A percentile compares a stretch with the other conserved stretches of the same genome.
phyloP scores from a whole-genome alignment of 176 grass and related monocot genomes.

The Pharus latifolius region DNA sequence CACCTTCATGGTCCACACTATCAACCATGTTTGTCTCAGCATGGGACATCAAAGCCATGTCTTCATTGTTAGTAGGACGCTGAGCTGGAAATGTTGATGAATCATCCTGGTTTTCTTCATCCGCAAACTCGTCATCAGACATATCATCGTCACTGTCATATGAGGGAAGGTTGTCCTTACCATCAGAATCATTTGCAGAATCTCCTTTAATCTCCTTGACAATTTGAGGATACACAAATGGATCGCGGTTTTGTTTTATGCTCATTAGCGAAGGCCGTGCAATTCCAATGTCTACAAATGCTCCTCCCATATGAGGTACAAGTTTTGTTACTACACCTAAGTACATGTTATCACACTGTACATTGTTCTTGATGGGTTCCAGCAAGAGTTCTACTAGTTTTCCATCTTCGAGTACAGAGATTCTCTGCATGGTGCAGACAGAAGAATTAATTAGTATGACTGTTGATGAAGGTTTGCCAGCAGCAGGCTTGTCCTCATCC shows the following conservation, averaged over 20 bases:
- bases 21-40: constrained; percentile 19
- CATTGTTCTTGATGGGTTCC: constrained; percentile 86
- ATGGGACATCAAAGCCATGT: constrained; percentile 26
- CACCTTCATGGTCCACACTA: constrained; percentile 20
- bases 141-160: constrained; percentile 42
- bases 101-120: constrained; percentile 34
- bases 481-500: constrained; percentile 17
- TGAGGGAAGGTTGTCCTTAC: constrained; percentile 16
- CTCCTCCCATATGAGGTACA: constrained; percentile 79
- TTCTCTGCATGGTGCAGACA: constrained; percentile 79
- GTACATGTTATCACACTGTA: constrained; percentile 92
- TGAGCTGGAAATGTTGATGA: constrained; percentile 27
- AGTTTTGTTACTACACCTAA: constrained; percentile 81
- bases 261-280: constrained; percentile 68
- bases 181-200: constrained; percentile 23
- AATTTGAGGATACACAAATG: constrained; percentile 74
- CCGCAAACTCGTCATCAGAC: constrained; percentile 37
- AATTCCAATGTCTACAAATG: constrained; percentile 97
- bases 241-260: constrained; percentile 67
- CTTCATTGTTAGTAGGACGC: constrained; percentile 20
- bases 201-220: constrained; percentile 24
- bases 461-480: constrained; percentile 42
- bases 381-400: constrained; percentile 83
- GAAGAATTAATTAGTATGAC: constrained; percentile 93
- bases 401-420: constrained; percentile 85